Evolutionary conservation across 805 yeast species (phyloP).

Genomic region (Metschnikowia cubensis): DNA sequence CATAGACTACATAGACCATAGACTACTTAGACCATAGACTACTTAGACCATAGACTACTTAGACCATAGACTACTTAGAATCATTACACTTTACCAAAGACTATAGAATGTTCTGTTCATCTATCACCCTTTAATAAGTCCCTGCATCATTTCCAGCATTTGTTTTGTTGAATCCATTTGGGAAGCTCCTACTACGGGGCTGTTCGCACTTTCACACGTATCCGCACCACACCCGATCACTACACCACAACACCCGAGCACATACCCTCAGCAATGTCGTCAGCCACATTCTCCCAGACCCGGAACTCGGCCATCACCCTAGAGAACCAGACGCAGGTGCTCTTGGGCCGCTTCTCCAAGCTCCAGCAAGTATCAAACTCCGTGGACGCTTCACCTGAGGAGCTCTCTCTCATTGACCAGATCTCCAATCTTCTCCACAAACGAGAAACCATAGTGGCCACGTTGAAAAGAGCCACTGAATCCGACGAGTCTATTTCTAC

Average conservation of each 20-base stretch:
- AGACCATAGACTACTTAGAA: too few relatives aligned
- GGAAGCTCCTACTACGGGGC: background rate
- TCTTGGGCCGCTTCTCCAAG: conserved; percentile 40
- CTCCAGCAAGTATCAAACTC: conserved; percentile 25
- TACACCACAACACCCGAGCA: background rate
- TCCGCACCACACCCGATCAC: background rate
- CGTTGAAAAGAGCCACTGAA: conserved; percentile 53
- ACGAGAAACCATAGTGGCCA: conserved; percentile 51
- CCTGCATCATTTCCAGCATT: too few relatives aligned
- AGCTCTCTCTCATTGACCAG: conserved; percentile 22
- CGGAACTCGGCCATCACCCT: conserved; percentile 64
- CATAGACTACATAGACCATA: too few relatives aligned
- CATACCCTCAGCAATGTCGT: conserved; percentile 11
- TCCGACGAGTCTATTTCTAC: conserved; percentile 52
- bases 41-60: too few relatives aligned
- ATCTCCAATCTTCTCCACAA: conserved; percentile 26
- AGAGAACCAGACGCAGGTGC: conserved; percentile 66
- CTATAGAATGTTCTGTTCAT: too few relatives aligned
- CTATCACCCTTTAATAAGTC: too few relatives aligned
- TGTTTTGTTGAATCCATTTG: too few relatives aligned
- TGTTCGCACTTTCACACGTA: conserved; percentile 4
- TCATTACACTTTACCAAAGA: too few relatives aligned
- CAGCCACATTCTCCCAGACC: conserved; percentile 54
- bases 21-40: too few relatives aligned
- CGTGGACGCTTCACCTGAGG: conserved; percentile 20